Evolutionary conservation across 345 rosid genomes (phyloP).

Genomic region (Bruguiera parviflora): DNA sequence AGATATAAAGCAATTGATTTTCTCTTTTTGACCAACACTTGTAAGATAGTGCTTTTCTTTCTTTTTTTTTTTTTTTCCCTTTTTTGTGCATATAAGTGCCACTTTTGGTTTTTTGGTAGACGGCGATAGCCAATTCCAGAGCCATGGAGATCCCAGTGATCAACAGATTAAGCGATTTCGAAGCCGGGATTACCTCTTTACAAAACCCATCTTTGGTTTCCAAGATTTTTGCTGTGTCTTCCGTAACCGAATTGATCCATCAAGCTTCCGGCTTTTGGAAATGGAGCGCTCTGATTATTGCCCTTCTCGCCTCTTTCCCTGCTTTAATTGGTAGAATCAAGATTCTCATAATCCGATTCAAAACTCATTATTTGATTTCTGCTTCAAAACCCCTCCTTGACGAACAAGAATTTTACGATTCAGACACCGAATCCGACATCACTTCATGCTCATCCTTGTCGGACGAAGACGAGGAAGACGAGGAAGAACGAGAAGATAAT

Average conservation of each 20-base stretch:
- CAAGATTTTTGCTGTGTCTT: conserved; percentile 10
- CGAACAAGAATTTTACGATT: too few relatives aligned
- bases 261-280: conserved; percentile 47
- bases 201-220: conserved; percentile 35
- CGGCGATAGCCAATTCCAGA: neutral
- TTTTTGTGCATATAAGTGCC: neutral
- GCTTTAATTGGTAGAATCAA: conserved; percentile 44
- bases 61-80: neutral
- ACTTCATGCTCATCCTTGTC: conserved; percentile 24
- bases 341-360: conserved; percentile 36
- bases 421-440: conserved; percentile 32
- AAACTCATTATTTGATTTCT: conserved; percentile 2
- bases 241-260: conserved; percentile 16
- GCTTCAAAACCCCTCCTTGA: too few relatives aligned
- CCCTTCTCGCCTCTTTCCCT: conserved; percentile 56
- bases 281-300: conserved; percentile 66
- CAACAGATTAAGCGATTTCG: conserved; percentile 56
- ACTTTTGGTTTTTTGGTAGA: neutral
- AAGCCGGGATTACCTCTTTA: conserved; percentile 39
- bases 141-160: conserved; percentile 65
- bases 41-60: neutral
- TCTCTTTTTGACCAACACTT: too few relatives aligned
- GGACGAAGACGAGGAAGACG: conserved; percentile 29
- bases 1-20: too few relatives aligned
- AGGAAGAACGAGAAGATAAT: conserved; percentile 10